These are phyloP conservation scores for Monosporozyma servazzii DNA, from an alignment of 805 yeast species.

Conservation along the genomic window DNA sequence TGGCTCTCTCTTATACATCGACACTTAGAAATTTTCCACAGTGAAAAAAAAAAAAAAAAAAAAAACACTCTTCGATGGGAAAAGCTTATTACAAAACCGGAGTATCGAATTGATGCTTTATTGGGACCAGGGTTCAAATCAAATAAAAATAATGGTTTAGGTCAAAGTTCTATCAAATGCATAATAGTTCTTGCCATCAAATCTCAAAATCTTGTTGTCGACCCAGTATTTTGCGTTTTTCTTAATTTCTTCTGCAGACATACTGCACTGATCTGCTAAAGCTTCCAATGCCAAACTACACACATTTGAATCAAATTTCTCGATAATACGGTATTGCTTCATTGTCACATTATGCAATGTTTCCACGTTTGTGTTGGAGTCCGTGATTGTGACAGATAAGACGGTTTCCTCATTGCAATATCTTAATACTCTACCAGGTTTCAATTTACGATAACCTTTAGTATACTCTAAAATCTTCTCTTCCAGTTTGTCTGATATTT, in stretches of 20 bases:
- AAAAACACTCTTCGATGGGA: background rate
- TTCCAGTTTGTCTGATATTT: background rate
- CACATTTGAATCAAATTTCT: slow-evolving; percentile 5
- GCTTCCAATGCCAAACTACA: slow-evolving; percentile 29
- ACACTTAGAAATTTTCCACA: background rate
- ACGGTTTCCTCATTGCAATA: slow-evolving; percentile 52
- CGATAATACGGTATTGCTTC: slow-evolving; percentile 6
- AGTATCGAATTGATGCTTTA: background rate
- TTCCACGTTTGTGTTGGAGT: slow-evolving; percentile 30
- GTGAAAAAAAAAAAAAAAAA: background rate
- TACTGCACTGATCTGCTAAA: background rate
- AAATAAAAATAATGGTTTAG: background rate
- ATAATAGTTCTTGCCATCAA: background rate
- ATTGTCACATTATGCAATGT: background rate
- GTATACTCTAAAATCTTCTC: slow-evolving; percentile 30
- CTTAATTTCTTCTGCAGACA: slow-evolving; percentile 28
- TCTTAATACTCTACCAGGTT: slow-evolving; percentile 50
- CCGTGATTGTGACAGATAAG: slow-evolving; percentile 49
- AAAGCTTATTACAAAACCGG: background rate
- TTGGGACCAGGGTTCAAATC: background rate
- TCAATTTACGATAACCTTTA: slow-evolving; percentile 33
- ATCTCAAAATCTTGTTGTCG: background rate
- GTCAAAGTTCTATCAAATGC: background rate
- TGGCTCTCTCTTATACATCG: background rate
- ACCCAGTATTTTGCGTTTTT: slow-evolving; percentile 26